phyloP scores from a whole-genome alignment of 2,329 filamentous ascomycete species.

The Colletotrichum horii region DNA sequence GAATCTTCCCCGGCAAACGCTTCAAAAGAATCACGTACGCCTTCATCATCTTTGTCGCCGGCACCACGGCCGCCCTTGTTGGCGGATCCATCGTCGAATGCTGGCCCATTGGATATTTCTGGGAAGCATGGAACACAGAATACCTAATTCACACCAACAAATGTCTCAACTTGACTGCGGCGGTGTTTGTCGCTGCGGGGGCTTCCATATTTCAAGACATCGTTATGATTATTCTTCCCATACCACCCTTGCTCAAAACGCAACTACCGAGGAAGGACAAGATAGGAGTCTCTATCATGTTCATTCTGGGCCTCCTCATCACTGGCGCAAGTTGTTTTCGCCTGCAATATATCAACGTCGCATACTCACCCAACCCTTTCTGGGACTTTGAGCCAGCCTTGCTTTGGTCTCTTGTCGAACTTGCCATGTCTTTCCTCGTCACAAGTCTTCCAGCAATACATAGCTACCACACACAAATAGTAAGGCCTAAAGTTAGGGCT shows the following conservation, averaged over 20 bases:
- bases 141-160: not conserved
- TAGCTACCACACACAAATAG: not conserved
- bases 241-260: not conserved
- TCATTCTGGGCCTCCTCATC: not conserved
- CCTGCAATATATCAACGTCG: not conserved
- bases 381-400: slow-evolving; percentile 2
- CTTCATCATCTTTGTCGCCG: not conserved
- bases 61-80: not conserved
- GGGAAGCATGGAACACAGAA: not conserved
- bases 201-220: not conserved
- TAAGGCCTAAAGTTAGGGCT: not conserved
- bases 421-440: not conserved
- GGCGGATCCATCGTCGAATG: not conserved
- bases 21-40: not conserved
- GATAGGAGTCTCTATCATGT: not conserved
- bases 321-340: not conserved
- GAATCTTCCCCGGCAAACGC: not conserved
- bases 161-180: not conserved
- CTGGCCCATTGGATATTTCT: not conserved
- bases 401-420: slow-evolving; percentile 1
- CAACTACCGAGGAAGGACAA: not conserved
- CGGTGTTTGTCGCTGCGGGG: not conserved
- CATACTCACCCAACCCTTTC: slow-evolving; percentile 1
- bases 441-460: not conserved
- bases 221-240: not conserved